These are phyloP conservation scores for Chenopodium album DNA, from an alignment of 148 eudicot genomes.

Conservation along the genomic window DNA sequence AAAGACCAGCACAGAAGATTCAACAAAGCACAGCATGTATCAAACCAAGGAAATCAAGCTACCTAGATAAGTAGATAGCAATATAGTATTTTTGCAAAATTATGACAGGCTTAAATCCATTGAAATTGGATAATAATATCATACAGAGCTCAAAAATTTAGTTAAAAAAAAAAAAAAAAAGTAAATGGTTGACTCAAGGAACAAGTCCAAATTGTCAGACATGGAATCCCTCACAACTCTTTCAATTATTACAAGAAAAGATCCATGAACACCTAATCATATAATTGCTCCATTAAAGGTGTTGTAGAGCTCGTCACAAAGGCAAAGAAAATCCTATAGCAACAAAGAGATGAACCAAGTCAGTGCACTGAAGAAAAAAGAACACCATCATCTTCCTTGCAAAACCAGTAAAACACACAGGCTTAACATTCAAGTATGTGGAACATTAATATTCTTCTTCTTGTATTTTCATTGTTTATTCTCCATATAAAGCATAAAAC, in stretches of 20 bases:
- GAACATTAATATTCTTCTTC: background rate
- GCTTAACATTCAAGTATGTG: too few species aligned
- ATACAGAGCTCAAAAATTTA: background rate
- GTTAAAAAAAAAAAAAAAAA: background rate
- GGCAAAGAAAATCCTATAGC: slow-evolving; percentile 44
- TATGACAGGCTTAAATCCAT: background rate
- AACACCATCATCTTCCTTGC: background rate
- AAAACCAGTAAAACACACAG: background rate
- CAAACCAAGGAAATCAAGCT: background rate
- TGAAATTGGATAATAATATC: background rate
- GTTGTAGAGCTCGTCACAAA: slow-evolving; percentile 44
- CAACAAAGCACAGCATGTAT: background rate
- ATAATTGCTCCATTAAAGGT: slow-evolving; percentile 18
- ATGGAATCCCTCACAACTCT: background rate
- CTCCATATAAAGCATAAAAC: background rate
- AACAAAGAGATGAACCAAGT: slow-evolving; percentile 37
- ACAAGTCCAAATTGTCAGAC: slow-evolving; percentile 6
- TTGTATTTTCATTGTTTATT: background rate
- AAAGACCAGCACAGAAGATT: background rate
- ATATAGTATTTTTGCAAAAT: background rate
- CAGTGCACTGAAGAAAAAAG: slow-evolving; percentile 22
- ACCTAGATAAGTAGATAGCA: background rate
- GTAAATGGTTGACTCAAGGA: background rate
- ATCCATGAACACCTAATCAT: slow-evolving; percentile 1
- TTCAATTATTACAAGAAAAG: background rate